phyloP scores from a whole-genome alignment of 176 grass and related monocot genomes.

The Ensete glaucum region DNA sequence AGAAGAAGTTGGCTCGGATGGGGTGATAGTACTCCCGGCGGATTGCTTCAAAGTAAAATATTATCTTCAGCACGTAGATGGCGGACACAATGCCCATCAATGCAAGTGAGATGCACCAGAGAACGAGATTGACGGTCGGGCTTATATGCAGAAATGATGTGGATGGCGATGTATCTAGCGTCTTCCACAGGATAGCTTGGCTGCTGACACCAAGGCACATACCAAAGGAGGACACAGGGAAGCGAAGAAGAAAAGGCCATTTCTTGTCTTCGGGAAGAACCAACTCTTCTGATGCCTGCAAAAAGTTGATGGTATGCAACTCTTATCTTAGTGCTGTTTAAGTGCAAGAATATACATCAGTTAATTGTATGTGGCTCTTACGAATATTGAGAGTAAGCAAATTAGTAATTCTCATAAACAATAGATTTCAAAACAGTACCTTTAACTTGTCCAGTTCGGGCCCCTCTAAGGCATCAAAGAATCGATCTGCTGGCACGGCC shows the following conservation, averaged over 20 bases:
- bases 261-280: slow-evolving; percentile 65
- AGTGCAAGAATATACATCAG: neutral
- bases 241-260: slow-evolving; percentile 96
- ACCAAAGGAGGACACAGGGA: slow-evolving; percentile 75
- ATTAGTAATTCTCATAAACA: neutral
- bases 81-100: slow-evolving; percentile 31
- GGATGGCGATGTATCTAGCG: slow-evolving; percentile 60
- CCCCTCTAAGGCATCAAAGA: slow-evolving; percentile 22
- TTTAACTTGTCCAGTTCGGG: slow-evolving; percentile 18
- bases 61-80: slow-evolving; percentile 58
- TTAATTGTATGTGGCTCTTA: neutral
- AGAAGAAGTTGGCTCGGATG: slow-evolving; percentile 95
- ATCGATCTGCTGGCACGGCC: slow-evolving; percentile 3
- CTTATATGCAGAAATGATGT: slow-evolving; percentile 67
- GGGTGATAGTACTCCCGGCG: slow-evolving; percentile 85
- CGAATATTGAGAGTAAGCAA: neutral
- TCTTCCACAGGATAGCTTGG: slow-evolving; percentile 89
- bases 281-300: slow-evolving; percentile 64
- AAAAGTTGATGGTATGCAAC: neutral
- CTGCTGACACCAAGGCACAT: slow-evolving; percentile 87
- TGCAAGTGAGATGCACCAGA: slow-evolving; percentile 62
- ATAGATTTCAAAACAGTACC: neutral
- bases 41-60: slow-evolving; percentile 80
- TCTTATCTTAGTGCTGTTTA: neutral
- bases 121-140: slow-evolving; percentile 52